Evolutionary conservation across 179 eudicot species (phyloP).

Genomic region (Drosera spatulata): DNA sequence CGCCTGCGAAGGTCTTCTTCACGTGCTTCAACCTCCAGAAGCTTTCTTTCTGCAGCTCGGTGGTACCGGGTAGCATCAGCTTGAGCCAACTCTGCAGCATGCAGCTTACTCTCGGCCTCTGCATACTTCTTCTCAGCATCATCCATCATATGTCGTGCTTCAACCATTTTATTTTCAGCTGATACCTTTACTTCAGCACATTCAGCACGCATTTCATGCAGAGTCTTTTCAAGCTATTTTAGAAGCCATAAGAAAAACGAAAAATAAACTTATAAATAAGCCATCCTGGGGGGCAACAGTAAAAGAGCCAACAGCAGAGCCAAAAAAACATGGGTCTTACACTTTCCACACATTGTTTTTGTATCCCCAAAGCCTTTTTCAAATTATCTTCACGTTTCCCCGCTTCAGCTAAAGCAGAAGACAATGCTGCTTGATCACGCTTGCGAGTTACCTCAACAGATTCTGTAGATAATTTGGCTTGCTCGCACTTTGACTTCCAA

Average conservation of each 20-base stretch:
- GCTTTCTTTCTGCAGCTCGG: conserved; percentile 71
- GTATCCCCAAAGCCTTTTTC: conserved; percentile 75
- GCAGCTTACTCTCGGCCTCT: conserved; percentile 63
- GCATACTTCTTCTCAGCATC: conserved; percentile 55
- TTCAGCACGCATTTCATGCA: conserved; percentile 94
- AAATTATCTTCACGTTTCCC: conserved; percentile 69
- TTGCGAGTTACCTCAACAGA: conserved; percentile 39
- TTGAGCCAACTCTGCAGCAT: conserved; percentile 61
- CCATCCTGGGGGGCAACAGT: background rate
- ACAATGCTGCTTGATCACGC: conserved; percentile 50
- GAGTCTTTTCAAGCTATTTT: conserved; percentile 72
- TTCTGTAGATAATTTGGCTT: conserved; percentile 45
- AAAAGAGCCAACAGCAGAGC: background rate
- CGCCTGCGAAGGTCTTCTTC: conserved; percentile 96
- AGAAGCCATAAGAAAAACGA: background rate
- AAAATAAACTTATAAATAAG: background rate
- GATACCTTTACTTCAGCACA: conserved; percentile 75
- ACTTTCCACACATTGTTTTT: conserved; percentile 84
- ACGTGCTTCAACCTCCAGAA: conserved; percentile 89
- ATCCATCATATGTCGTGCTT: conserved; percentile 56
- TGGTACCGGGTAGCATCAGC: conserved; percentile 62
- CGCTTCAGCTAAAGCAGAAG: conserved; percentile 58
- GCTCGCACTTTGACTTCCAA: conserved; percentile 68
- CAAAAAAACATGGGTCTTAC: conserved; percentile 30
- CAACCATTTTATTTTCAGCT: conserved; percentile 62